Conservation (phyloP, 768 basidiomycete genomes). For the Lactarius akahatsu region DNA sequence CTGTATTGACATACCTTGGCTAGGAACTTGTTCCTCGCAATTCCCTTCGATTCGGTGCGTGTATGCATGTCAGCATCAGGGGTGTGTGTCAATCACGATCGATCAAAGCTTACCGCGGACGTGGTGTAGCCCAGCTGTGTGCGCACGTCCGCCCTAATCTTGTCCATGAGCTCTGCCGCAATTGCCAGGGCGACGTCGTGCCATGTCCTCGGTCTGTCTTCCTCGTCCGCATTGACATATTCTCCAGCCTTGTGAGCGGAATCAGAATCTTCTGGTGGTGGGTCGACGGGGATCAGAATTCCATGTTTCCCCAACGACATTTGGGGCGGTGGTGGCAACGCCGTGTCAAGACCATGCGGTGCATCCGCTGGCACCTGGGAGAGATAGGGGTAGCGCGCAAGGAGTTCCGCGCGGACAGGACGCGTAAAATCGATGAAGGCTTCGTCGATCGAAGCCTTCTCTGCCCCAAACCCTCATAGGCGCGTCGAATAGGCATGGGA, state of each 20-base stretch:
- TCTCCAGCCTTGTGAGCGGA: neutral
- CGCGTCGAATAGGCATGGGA: neutral
- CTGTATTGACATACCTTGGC: constrained; percentile 64
- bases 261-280: constrained; percentile 32
- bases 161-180: constrained; percentile 83
- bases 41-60: constrained; percentile 57
- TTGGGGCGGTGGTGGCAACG: constrained; percentile 69
- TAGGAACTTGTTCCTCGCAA: constrained; percentile 90
- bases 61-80: neutral
- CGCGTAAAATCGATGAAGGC: constrained; percentile 91
- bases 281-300: constrained; percentile 58
- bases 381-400: constrained; percentile 77
- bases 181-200: constrained; percentile 89
- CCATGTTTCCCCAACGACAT: constrained; percentile 61
- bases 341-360: constrained; percentile 69
- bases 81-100: neutral
- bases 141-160: constrained; percentile 65
- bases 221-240: constrained; percentile 25
- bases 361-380: constrained; percentile 65
- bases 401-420: constrained; percentile 71
- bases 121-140: constrained; percentile 86
- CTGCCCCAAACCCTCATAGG: constrained; percentile 40
- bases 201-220: constrained; percentile 61
- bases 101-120: constrained; percentile 66
- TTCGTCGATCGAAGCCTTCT: constrained; percentile 98